Evolutionary conservation across 2,329 filamentous ascomycete genomes (phyloP), one percentile per base, ranked within the genome.

Genomic region (Colletotrichum sp.): DNA sequence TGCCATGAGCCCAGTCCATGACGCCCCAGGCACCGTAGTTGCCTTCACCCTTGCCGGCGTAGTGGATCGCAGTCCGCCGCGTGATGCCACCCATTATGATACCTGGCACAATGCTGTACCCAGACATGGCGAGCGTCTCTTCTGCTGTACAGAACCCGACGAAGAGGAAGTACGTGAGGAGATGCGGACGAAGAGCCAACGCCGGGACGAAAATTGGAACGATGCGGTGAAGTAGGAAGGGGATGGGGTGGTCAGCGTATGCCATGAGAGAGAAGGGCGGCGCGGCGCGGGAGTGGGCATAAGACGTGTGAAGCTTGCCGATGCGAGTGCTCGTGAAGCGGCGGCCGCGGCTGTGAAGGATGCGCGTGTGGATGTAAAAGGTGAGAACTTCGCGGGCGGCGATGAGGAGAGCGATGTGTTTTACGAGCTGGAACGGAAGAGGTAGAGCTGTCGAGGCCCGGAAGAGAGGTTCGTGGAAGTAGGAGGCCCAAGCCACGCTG

Each of bases 361-460:
- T 75, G 80, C 90, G 90, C 67, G 94, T 92, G 85, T 98, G 95
- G 78, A 95, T 88, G 79, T 92, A 90, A 83, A 98, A 98, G 73
- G 92, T 91, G 13, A 96, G 82, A 8, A 92, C 80, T 86, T 95
- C 88, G 69, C 90, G 87, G 15, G 83, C 82, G 30, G 84, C 78
- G 73, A 89, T 83, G 18, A 91, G 83, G 15, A 86, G 72, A 67
- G 81, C 77, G 61, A 89, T 80, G 77, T 91, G 88, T 78, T 89
- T 90, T 67, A 87, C 81, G 72, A 91, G 85, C 67, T 89, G 87
- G 88, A 88, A 91, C 0, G 89, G 89, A 10, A 91, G 79, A 0
- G 90, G 90, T 15, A 91, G 83, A 2, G 87, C 85, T 1, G 88
- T 87, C 66, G 84, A 84, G 1, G 88, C 87, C 75, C 82, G 85